phyloP scores from a whole-genome alignment of 1,139 yeast species.

The Citeromyces hawaiiensis region DNA sequence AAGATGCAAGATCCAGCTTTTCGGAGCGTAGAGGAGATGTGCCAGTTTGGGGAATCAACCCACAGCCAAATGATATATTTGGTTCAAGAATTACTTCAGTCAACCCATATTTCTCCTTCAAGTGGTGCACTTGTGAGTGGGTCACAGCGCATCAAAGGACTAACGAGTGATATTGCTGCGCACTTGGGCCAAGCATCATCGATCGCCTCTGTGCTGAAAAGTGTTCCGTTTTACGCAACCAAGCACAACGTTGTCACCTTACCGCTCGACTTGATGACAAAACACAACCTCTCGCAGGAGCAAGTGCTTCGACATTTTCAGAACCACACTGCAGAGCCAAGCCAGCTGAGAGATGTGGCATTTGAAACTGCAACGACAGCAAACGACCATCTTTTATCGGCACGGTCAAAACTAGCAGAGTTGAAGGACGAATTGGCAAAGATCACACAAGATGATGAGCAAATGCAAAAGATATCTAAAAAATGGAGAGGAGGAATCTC shows the following conservation, averaged over 20 bases:
- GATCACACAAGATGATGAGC: conserved; percentile 17
- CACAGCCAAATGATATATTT: conserved; percentile 63
- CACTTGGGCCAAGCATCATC: conserved; percentile 80
- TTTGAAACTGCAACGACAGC: conserved; percentile 66
- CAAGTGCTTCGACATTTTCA: conserved; percentile 35
- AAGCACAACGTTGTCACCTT: conserved; percentile 37
- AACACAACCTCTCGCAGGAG: conserved; percentile 51
- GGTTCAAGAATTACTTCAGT: conserved; percentile 46
- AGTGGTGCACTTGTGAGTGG: conserved; percentile 33
- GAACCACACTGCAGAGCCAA: conserved; percentile 20
- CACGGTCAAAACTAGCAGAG: conserved; percentile 35
- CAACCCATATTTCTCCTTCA: conserved; percentile 47
- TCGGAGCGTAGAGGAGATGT: conserved; percentile 39
- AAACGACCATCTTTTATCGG: conserved; percentile 68
- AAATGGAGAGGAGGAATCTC: conserved; percentile 39
- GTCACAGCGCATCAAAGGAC: conserved; percentile 24
- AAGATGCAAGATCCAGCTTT: conserved; percentile 36
- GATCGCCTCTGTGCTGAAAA: conserved; percentile 52
- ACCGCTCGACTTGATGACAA: conserved; percentile 51
- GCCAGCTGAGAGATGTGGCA: conserved; percentile 41
- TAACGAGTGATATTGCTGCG: conserved; percentile 50
- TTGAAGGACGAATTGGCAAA: conserved; percentile 19
- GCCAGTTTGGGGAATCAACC: conserved; percentile 74
- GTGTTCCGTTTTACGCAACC: conserved; percentile 43
- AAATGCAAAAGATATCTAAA: conserved; percentile 19